Conservation (phyloP, 78 protist genomes). For the Salpingoeca rosetta region DNA sequence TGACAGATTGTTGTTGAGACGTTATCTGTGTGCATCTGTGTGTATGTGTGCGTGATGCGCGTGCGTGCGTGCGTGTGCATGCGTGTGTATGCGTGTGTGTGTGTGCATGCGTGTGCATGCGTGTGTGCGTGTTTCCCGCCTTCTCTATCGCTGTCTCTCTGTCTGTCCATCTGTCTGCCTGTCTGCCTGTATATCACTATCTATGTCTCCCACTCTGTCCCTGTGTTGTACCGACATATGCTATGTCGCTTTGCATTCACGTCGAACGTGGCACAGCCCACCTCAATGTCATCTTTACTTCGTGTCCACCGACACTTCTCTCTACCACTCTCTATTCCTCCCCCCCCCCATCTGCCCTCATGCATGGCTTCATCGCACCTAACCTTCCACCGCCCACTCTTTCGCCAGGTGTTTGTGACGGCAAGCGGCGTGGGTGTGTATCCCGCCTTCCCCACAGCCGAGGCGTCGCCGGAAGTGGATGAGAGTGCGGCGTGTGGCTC, state of each 20-base stretch:
- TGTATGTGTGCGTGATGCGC: too few relatives aligned
- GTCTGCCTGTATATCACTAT: constrained; percentile 9
- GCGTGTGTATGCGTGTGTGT: too few relatives aligned
- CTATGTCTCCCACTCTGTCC: constrained; percentile 6
- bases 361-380: not conserved
- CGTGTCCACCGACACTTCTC: not conserved
- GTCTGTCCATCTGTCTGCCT: not conserved
- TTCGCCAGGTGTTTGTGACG: not conserved
- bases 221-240: not conserved
- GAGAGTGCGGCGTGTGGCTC: too few relatives aligned
- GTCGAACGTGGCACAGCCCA: not conserved
- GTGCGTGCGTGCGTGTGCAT: too few relatives aligned
- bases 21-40: too few relatives aligned
- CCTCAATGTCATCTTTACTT: not conserved
- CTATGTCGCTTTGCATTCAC: not conserved
- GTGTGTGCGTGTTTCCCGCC: not conserved
- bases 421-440: not conserved
- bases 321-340: not conserved
- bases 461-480: too few relatives aligned
- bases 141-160: not conserved
- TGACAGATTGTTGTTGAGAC: too few relatives aligned
- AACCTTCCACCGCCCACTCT: not conserved
- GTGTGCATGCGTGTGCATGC: too few relatives aligned
- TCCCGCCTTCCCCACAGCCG: too few relatives aligned
- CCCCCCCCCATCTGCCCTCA: not conserved